phyloP scores from a whole-genome alignment of 2,329 filamentous ascomycete species.

The Penicillium sp. region DNA sequence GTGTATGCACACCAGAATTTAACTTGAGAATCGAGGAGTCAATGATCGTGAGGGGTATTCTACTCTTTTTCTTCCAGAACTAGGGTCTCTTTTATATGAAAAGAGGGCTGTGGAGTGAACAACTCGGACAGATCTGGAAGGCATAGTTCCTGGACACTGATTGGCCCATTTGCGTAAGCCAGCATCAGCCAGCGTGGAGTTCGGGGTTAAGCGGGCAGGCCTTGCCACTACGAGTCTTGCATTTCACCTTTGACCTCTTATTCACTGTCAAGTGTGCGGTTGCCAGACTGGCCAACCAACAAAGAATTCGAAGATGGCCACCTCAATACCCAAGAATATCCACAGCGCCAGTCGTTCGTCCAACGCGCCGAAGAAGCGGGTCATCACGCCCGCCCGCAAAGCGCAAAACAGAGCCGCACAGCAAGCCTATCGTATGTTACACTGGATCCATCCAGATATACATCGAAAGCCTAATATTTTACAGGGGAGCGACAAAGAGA shows the following conservation, averaged over 20 bases:
- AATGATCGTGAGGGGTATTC: no score
- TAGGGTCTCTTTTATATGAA: constrained; percentile 7
- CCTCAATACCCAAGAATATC: not conserved
- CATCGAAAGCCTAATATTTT: not conserved
- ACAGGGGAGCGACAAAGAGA: constrained; percentile 23
- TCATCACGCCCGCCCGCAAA: constrained; percentile 42
- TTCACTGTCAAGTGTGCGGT: not conserved
- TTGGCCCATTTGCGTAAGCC: constrained; percentile 23
- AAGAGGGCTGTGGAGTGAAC: not conserved
- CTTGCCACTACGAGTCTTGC: no score
- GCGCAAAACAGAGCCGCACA: constrained; percentile 45
- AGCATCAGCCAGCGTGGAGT: constrained; percentile 5
- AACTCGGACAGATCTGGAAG: not conserved
- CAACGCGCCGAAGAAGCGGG: constrained; percentile 29
- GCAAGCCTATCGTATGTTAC: constrained; percentile 38
- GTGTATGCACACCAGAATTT: no score
- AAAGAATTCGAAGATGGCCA: not conserved
- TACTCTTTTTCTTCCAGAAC: no score
- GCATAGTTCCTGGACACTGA: constrained; percentile 10
- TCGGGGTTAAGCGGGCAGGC: constrained; percentile 12
- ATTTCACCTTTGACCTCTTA: no score
- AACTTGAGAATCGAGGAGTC: no score
- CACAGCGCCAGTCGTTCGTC: not conserved
- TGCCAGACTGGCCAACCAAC: no score
- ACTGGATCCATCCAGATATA: no score